These are phyloP conservation scores for Limnanthes douglasii DNA, from an alignment of 345 rosid genomes.

Conservation along the genomic window DNA sequence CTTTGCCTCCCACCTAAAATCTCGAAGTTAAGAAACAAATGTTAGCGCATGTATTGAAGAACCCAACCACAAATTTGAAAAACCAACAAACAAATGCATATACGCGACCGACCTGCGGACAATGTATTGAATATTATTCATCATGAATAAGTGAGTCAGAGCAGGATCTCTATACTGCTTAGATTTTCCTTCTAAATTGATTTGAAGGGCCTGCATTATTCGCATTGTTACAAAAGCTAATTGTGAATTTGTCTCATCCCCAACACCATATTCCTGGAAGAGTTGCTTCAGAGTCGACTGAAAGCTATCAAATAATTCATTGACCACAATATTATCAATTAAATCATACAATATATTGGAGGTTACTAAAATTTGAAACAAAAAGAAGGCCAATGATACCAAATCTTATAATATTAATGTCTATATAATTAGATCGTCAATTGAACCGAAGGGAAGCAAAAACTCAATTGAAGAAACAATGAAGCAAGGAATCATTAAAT, in stretches of 20 bases:
- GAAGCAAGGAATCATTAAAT: too few relatives aligned
- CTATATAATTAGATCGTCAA: too few relatives aligned
- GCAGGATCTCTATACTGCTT: constrained; percentile 91
- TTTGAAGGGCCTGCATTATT: constrained; percentile 99
- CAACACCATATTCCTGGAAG: constrained; percentile 78
- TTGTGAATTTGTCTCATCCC: constrained; percentile 50
- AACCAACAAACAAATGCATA: too few relatives aligned
- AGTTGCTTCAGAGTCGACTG: constrained; percentile 93
- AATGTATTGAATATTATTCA: constrained; percentile 98
- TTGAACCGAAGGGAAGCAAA: too few relatives aligned
- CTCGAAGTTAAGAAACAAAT: constrained; percentile 2
- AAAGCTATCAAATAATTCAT: constrained; percentile 51
- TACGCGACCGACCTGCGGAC: constrained; percentile 69
- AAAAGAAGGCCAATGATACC: not conserved
- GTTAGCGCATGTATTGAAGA: too few relatives aligned
- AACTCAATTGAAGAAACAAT: too few relatives aligned
- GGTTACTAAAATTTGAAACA: too few relatives aligned
- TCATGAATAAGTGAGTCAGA: constrained; percentile 82
- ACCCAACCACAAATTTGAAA: too few relatives aligned
- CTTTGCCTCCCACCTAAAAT: constrained; percentile 91
- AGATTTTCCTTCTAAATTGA: constrained; percentile 85
- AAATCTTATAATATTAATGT: too few relatives aligned
- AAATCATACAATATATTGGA: too few relatives aligned
- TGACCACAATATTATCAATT: too few relatives aligned
- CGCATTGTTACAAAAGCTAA: constrained; percentile 81